Evolutionary conservation across 371 early-diverging fungal genomes (phyloP), one percentile per base, ranked within the genome.

Genomic region (Conidiobolus incongruus): DNA sequence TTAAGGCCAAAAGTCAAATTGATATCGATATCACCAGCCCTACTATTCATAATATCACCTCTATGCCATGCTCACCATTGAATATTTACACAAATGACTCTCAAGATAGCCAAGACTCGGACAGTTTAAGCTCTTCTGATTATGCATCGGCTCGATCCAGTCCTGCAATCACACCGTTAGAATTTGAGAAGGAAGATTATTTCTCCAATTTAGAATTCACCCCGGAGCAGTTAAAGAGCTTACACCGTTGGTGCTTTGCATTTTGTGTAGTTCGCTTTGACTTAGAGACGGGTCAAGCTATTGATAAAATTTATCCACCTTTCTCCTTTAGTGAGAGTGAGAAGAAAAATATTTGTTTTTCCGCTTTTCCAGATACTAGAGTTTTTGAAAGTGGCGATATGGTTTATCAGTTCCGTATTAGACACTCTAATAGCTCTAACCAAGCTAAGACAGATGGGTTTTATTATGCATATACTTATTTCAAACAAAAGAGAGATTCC

Each of bases 361-460:
- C 89, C 7, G 81, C 91, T 3, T 90, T 94, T 58, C 95, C 95
- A 1, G 95, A 94, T 66, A 85, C 90, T 15, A 85, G 90, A 46
- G 75, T 78, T 13, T 72, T 79, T 47, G 86, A 84, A 56, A 65
- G 77, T n/a, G 90, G 90, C 40, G 92, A 94, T 62, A 79, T 77
- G 43, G 72, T 78, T 11, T 91, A 81, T 59, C 75, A 76, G 37
- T 87, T 91, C 53, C 75, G 91, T 36, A 72, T 89, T 34, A 70
- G 88, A 43, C 70, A 75, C 17, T 52, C 66, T 1, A 63, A 63
- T 17, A 62, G 69, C 17, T 63, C 67, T 39, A 60, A 66, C 36
- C 68, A 67, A 37, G 64, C 61, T 44, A 70, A 76, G 19, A 20
- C 23, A 19, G 35, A 40, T 32, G 47, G 75, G 31, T 82, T 73